Evolutionary conservation across 805 yeast species (phyloP).

Genomic region (Lipomyces oligophaga): DNA sequence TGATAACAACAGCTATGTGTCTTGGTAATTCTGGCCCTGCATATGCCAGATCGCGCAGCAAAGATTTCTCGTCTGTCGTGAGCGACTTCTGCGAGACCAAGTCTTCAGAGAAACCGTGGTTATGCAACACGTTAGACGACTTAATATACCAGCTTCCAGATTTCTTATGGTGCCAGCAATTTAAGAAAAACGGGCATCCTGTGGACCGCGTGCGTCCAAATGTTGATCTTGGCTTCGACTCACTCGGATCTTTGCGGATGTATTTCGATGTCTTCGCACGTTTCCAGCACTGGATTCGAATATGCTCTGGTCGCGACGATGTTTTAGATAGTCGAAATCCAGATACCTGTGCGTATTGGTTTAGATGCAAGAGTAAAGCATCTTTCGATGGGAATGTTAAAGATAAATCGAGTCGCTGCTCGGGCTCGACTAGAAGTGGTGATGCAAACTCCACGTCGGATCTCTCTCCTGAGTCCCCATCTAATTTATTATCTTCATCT

Average conservation of each 20-base stretch:
- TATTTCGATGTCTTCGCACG: constrained; percentile 25
- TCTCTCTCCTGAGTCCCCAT: neutral
- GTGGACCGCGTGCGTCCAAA: constrained; percentile 24
- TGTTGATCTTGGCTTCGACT: constrained; percentile 17
- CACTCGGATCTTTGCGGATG: constrained; percentile 14
- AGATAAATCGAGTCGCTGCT: constrained; percentile 15
- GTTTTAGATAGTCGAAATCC: constrained; percentile 25
- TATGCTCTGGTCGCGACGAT: constrained; percentile 26
- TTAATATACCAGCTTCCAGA: constrained; percentile 26
- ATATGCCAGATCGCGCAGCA: constrained; percentile 19
- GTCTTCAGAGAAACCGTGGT: constrained; percentile 22
- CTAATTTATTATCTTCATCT: too few species aligned
- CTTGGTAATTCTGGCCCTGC: constrained; percentile 22
- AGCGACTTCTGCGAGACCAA: constrained; percentile 14
- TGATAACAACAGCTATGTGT: constrained; percentile 20
- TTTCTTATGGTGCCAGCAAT: constrained; percentile 27
- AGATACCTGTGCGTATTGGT: constrained; percentile 17
- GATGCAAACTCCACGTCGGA: neutral
- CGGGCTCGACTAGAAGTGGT: constrained; percentile 7
- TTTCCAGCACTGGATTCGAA: constrained; percentile 28
- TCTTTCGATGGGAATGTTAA: constrained; percentile 24
- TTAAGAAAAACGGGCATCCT: constrained; percentile 23
- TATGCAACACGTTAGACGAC: constrained; percentile 20
- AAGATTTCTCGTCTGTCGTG: constrained; percentile 13
- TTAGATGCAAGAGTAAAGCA: constrained; percentile 19